Base-by-base conservation (phyloP, 1,284 basidiomycete genomes). In the Fistulina hepatica region DNA sequence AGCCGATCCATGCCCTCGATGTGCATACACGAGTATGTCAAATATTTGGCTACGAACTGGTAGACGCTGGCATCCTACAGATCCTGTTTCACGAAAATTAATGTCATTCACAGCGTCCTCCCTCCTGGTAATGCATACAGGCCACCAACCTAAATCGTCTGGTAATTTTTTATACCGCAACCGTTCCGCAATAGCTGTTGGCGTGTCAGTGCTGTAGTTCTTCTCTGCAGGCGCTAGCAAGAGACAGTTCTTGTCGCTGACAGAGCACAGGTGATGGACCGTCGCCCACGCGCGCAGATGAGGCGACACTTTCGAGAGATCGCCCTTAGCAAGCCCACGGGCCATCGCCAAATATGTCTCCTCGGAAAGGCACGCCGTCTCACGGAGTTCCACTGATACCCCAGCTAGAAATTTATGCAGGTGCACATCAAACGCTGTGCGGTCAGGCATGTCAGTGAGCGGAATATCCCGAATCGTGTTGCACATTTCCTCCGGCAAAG, bases 21-120 rank as follows among this genome's bases (percentile, higher is more conserved):
- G 78, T 4, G 73, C 71, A 49, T 74, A 81, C 17, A 72, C 73
- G 27, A 81, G 56, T 41, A 78, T 64, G 50, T 81, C 78, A 43
- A 76, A 81, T 43, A 81, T 68, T 50, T 81, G 79, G 19, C 65
- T 58, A 39, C 70, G 70, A 31, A 80, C 76, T 7, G 78, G 78
- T 33, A 81, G 55, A 39, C 74, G 65, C 45, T 81, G 72, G 49
- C 76, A 81, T 17, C 32, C 30, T 28, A 21, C 23, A 22, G 27
- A 22, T 33, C 12, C 23, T 17, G 34, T 31, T 8, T 21, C 22
- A 23, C 25, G 30, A n/a, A 21, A 6, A 19, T 8, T 17, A 16
- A 16, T 10, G 26, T 45, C 43, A 25, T 44, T 42, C 25, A 35
- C n/a, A 43, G 4, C 38, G 51, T 42, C 26, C 44, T 49, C 23